Evolutionary conservation across 768 basidiomycete species (phyloP), one percentile per base, ranked within the genome.

Genomic region (Trametes cinnabarina): DNA sequence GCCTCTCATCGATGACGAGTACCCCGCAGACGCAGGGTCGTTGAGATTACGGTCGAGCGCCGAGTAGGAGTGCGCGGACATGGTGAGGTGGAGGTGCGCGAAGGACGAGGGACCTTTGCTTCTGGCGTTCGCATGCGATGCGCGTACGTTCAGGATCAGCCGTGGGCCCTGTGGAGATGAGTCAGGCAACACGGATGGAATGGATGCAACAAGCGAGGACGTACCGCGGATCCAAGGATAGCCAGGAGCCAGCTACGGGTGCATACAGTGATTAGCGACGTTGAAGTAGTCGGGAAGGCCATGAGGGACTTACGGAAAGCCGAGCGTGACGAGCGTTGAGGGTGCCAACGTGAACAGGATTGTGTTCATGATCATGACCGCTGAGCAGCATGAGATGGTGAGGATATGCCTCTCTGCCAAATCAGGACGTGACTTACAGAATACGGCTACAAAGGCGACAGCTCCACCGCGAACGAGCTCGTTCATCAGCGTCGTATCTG

Each of bases 401-500:
- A 23, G 26, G 9, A 60, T n/a, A 3, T 20, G 5, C 3, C 6
- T 17, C 22, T 6, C 10, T 22, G 10, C 8, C 22, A 15, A 15
- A 20, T 12, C 5, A 14, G 8, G 6, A 32, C 28, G 10, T 8
- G 25, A 43, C 66, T n/a, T 25, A 70, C 69, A 28, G 43, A 68
- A 69, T n/a, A 70, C 56, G 20, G 66, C 64, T 5, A 59, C 39
- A 44, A 68, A 70, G 0, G 68, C 68, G 57, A 66, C 64, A 32
- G 66, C 64, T 6, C 69, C 65, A 43, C 69, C 69, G 20, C 66
- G 66, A 12, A 68, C 55, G 49, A 70, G 61, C 34, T 64, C 59
- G 25, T 50, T 35, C 10, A 69, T 26, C 23, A 70, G 55, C 35
- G 59, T 60, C 3, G 65, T 66, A 42, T 56, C 55, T 17, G 61